Base-by-base conservation (phyloP, 2,329 filamentous ascomycete species). In the Exutisphaerella laricina region DNA sequence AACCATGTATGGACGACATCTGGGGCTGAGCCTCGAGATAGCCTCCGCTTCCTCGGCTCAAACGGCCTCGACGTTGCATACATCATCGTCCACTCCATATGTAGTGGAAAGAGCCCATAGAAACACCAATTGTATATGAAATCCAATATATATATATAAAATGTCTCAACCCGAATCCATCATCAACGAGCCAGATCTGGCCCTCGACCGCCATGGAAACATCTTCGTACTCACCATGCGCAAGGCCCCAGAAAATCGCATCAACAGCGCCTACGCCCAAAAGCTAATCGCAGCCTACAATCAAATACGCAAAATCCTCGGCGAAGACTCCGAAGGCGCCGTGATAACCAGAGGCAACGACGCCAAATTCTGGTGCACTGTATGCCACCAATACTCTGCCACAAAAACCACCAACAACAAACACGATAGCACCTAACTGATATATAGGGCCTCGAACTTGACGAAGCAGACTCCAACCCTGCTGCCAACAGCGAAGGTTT, bases 171-270 rank as follows among this genome's bases (percentile, higher is more conserved):
- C 53, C 3, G 39, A 59, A 41, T 57, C 52, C n/a, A 53, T 62
- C 31, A 60, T 62, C 47, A 54, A 72, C 51, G 62, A 62, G 31
- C 45, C 50, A 33, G 67, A 73, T 46, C 61, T 75, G 23, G 63
- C 66, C 4, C 59, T 75, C 22, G 66, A 69, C 41, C 68, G 68
- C 41, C 58, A 71, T 58, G 48, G 54, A 21, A 68, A 70, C 46
- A 60, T 74, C 49, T 76, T 73, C 55, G 63, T 77, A 40, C 67
- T 78, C 36, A 76, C 73, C 6, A 71, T 78, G 66, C 67, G 72
- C 39, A 75, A 75, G 51, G 63, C 70, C 7, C 72, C 72, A 1
- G 74, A 77, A 55, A 78, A 78, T 55, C 66, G 74, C 16, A 55
- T 77, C 35, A 74, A 73, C 53, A 64, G 66, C 12, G 60, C 58